A percentile compares a stretch with the other conserved stretches of the same genome.
phyloP scores from a whole-genome alignment of 1,139 yeast genomes.

The Protomyces arabidopsidicola region DNA sequence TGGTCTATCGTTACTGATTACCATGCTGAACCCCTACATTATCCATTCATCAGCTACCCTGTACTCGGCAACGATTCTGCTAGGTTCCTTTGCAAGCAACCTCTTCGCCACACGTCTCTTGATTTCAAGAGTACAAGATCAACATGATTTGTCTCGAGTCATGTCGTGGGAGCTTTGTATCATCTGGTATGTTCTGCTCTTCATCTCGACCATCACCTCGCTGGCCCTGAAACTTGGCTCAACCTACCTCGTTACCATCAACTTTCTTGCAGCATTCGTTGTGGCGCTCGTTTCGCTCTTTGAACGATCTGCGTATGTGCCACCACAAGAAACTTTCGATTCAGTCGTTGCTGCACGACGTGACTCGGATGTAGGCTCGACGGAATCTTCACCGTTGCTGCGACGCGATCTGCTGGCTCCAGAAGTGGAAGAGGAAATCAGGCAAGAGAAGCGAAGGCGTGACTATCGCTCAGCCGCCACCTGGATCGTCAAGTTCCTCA shows the following conservation, averaged over 20 bases:
- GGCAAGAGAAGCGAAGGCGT: constrained; percentile 8
- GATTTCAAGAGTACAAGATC: constrained; percentile 18
- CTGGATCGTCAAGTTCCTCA: constrained; percentile 27
- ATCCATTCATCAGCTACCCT: constrained; percentile 32
- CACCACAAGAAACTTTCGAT: constrained; percentile 25
- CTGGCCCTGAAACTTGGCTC: constrained; percentile 18
- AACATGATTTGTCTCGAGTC: constrained; percentile 23
- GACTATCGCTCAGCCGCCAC: constrained; percentile 26
- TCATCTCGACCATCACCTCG: constrained; percentile 22
- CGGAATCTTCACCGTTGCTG: constrained; percentile 14
- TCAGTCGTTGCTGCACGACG: constrained; percentile 5
- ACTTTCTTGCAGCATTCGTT: constrained; percentile 20
- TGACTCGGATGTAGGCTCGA: constrained; percentile 19
- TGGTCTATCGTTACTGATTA: constrained; percentile 31
- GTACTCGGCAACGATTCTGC: constrained; percentile 32
- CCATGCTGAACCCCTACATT: constrained; percentile 32
- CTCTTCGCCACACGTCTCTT: constrained; percentile 20
- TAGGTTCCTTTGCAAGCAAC: constrained; percentile 30
- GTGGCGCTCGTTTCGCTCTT: constrained; percentile 25
- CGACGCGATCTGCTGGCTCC: constrained; percentile 18
- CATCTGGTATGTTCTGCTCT: constrained; percentile 24
- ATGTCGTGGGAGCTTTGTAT: constrained; percentile 27
- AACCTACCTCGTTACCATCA: constrained; percentile 24
- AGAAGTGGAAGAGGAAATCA: constrained; percentile 4
- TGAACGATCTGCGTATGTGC: constrained; percentile 25